Conservation (phyloP, 495 filamentous ascomycete genomes). For the Neurospora sp. region DNA sequence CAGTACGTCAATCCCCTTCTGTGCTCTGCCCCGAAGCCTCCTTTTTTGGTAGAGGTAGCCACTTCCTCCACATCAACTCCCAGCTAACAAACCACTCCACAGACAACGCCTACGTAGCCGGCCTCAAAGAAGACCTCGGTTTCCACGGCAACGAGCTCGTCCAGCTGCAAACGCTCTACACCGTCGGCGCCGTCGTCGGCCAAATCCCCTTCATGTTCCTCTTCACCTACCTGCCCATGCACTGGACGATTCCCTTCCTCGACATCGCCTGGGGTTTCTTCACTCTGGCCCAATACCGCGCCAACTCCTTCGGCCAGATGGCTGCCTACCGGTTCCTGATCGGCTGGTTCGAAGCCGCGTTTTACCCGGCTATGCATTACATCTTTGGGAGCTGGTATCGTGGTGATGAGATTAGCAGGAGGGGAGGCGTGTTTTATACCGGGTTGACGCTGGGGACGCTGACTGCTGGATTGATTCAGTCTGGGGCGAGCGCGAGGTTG, state of each 20-base stretch:
- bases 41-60: too few species aligned
- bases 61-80: too few species aligned
- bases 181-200: constrained; percentile 40
- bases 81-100: too few species aligned
- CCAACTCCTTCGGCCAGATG: constrained; percentile 15
- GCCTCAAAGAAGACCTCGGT: constrained; percentile 28
- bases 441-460: constrained; percentile 39
- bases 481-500: constrained; percentile 25
- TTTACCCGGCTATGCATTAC: constrained; percentile 18
- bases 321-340: constrained; percentile 21
- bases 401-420: constrained; percentile 26
- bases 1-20: too few species aligned
- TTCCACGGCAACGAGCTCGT: constrained; percentile 40
- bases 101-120: constrained; percentile 31
- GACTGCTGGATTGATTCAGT: constrained; percentile 42
- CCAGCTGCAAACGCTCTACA: constrained; percentile 39
- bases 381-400: constrained; percentile 20
- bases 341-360: constrained; percentile 20
- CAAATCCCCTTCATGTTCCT: constrained; percentile 43
- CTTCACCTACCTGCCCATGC: constrained; percentile 40
- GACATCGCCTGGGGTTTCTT: constrained; percentile 39
- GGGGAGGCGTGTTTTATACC: constrained; percentile 41
- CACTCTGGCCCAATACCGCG: constrained; percentile 36
- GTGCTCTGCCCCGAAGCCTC: too few species aligned
- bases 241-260: constrained; percentile 32